Evolutionary conservation across 1,284 basidiomycete genomes (phyloP), one percentile per base, ranked within the genome.

Genomic region (Schizophyllum amplum): DNA sequence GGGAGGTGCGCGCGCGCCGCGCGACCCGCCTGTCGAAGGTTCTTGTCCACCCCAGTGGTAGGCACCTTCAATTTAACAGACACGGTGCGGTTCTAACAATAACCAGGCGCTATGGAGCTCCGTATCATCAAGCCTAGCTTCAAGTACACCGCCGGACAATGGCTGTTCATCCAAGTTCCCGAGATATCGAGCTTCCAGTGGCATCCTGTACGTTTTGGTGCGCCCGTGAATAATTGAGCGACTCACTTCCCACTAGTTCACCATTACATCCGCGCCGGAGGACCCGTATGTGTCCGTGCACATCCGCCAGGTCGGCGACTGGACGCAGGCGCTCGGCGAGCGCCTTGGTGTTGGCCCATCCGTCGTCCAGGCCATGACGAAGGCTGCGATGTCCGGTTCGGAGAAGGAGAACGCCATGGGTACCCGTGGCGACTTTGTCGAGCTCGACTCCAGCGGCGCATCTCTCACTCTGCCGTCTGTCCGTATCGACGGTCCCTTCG

Each of bases 221-320:
- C 50, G 54, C 7, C 47, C 56, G 42, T 46, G 26, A 33, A 21
- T 57, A n/a, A 56, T 5, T 7, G 13, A 55, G 58, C 62, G 57
- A 55, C 55, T 57, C 57, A 60, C 53, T 51, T 49, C 48, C 48
- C 54, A 48, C 48, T 64, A 93, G 83, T 94, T 95, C 72, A 94
- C 92, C 47, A 94, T 95, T 72, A 94, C 92, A 0, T 93, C 90
- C 52, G 91, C 93, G 17, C 92, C 92, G 1, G 91, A 93, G 64
- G 92, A 94, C 65, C 88, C 91, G 1, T 94, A 92, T 68, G 81
- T 94, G 33, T 92, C 90, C 21, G 72, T 95, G 49, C 93, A 94
- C 69, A 87, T 95, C 63, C 89, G 91, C 69, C 92, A 94, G 75
- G 90, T 90, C 55, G 91, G 92, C 61, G 93, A 96, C 69, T 95